A percentile compares a stretch with the other conserved stretches of the same genome.
Conservation (phyloP, 257 asterid genomes). For the Haberlea rhodopensis region DNA sequence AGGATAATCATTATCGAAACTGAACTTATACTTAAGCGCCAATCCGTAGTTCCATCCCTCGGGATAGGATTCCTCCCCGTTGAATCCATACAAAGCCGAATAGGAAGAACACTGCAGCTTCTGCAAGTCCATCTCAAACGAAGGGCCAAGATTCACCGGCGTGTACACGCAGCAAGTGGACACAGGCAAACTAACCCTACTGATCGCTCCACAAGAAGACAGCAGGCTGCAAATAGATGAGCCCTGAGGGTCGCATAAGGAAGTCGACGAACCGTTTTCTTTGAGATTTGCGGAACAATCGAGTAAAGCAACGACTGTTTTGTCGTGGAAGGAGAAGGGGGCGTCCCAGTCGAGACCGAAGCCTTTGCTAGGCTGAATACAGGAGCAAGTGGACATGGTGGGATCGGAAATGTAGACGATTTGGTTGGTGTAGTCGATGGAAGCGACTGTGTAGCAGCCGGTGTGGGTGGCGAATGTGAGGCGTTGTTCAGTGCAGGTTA, state of each 20-base stretch:
- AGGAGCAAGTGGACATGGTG: constrained; percentile 79
- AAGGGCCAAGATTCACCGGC: too few species aligned
- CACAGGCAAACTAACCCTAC: constrained; percentile 51
- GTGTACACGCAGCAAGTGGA: too few species aligned
- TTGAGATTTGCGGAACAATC: constrained; percentile 46
- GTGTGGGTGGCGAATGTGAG: constrained; percentile 64
- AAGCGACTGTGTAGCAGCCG: constrained; percentile 67
- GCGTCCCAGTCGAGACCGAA: constrained; percentile 79
- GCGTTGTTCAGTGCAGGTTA: constrained; percentile 53
- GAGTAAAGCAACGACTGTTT: constrained; percentile 60
- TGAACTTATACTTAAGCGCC: constrained; percentile 68
- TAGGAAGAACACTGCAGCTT: constrained; percentile 61
- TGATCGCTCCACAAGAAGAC: constrained; percentile 60
- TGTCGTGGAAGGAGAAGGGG: constrained; percentile 63
- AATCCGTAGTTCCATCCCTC: constrained; percentile 70
- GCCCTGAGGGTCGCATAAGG: constrained; percentile 64
- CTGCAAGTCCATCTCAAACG: too few species aligned
- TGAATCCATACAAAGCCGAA: constrained; percentile 63
- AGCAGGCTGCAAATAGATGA: constrained; percentile 48
- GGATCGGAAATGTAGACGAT: constrained; percentile 62
- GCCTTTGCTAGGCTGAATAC: constrained; percentile 72
- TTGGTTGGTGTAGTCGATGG: constrained; percentile 63
- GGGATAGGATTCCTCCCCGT: constrained; percentile 55
- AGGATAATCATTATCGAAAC: constrained; percentile 68
- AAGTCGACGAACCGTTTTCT: background rate